These are phyloP conservation scores for Cucumis cinereus DNA, from an alignment of 306 rosid species.

Conservation along the genomic window DNA sequence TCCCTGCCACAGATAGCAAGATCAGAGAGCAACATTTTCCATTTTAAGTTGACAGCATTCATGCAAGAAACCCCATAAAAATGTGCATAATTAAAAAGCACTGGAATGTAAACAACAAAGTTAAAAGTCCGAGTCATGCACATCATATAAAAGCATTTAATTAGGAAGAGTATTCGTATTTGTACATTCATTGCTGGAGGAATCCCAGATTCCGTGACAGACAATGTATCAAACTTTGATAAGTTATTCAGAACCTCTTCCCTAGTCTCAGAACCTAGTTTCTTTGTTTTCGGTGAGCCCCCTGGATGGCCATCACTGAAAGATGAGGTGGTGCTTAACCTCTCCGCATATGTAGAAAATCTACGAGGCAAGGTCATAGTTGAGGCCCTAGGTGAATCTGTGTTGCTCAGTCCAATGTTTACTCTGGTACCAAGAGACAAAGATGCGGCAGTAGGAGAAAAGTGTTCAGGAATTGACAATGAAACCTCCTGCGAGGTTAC, in stretches of 20 bases:
- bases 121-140: conserved; percentile 5
- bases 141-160: conserved; percentile 5
- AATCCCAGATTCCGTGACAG: conserved; percentile 38
- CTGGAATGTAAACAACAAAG: not conserved
- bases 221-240: conserved; percentile 47
- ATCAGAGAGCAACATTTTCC: not conserved
- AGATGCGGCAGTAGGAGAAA: conserved; percentile 33
- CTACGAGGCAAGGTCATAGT: conserved; percentile 45
- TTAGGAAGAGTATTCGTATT: conserved; percentile 10
- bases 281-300: conserved; percentile 87
- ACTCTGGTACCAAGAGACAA: conserved; percentile 46
- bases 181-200: conserved; percentile 46
- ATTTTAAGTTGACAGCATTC: not conserved
- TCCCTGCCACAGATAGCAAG: conserved; percentile 37
- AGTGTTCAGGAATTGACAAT: conserved; percentile 42
- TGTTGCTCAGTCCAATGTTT: conserved; percentile 44
- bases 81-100: not conserved
- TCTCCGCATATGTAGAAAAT: conserved; percentile 84
- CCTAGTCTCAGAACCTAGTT: conserved; percentile 77
- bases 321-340: conserved; percentile 71
- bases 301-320: conserved; percentile 47
- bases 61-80: not conserved
- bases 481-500: conserved; percentile 54
- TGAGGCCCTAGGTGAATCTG: conserved; percentile 41
- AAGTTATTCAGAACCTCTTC: conserved; percentile 68